Percentiles rank a stretch among this genome's conserved stretches.
phyloP scores from a whole-genome alignment of 163 green algal genomes.

The Scenedesmus sp. region DNA sequence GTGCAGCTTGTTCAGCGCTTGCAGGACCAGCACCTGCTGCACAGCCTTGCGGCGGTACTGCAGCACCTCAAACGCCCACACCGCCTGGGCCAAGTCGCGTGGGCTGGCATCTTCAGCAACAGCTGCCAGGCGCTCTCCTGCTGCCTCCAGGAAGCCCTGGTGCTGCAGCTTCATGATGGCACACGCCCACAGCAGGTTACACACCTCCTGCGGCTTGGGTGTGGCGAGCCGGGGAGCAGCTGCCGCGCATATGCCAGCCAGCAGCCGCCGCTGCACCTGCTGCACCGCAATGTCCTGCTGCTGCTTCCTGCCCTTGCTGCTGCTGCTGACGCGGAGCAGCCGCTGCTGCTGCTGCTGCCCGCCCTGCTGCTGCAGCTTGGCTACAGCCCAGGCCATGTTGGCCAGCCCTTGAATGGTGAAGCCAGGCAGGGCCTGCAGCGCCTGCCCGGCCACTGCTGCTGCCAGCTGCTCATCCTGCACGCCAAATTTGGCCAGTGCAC shows the following conservation, averaged over 20 bases:
- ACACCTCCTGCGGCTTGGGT: conserved; percentile 46
- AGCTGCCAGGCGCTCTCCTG: not conserved
- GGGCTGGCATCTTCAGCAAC: not conserved
- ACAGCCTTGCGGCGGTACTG: not conserved
- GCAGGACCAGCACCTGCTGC: not conserved
- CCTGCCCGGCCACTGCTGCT: conserved; percentile 2
- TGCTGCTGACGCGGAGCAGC: not conserved
- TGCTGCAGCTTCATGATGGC: conserved; percentile 4
- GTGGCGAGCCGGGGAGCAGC: not conserved
- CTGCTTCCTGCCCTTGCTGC: not conserved
- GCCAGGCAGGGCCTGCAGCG: not conserved
- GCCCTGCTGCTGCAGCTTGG: conserved; percentile 14
- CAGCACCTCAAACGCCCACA: conserved; percentile 38
- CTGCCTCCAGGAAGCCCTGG: not conserved
- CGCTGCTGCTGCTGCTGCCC: not conserved
- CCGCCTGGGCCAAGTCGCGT: conserved; percentile 18
- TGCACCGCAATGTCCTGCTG: not conserved
- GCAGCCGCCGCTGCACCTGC: not conserved
- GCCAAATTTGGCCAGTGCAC: conserved; percentile 37
- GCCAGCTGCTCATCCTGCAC: conserved; percentile 30
- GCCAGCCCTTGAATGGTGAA: conserved; percentile 52
- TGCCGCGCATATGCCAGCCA: not conserved
- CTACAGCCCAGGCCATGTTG: conserved; percentile 42
- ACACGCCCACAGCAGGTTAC: conserved; percentile 51
- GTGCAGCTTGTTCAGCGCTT: conserved; percentile 18